Conservation (phyloP, 805 yeast genomes). For the Pichia kluyveri region DNA sequence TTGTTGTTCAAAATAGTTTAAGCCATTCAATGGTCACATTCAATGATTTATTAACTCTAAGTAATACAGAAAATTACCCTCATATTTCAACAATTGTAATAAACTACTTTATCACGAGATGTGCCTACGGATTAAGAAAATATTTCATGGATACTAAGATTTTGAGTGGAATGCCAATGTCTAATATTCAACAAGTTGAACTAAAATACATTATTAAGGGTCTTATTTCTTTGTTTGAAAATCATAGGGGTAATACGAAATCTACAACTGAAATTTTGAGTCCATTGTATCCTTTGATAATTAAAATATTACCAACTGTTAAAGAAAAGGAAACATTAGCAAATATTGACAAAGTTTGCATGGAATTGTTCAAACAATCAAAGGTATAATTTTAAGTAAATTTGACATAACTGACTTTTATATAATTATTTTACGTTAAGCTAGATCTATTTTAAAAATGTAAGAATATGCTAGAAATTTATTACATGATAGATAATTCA, state of each 20-base stretch:
- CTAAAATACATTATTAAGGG: conserved; percentile 40
- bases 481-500: not conserved
- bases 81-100: conserved; percentile 23
- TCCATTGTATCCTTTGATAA: not conserved
- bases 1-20: conserved; percentile 34
- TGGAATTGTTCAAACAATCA: not conserved
- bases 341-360: not conserved
- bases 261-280: not conserved
- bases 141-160: conserved; percentile 56
- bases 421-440: too few relatives aligned
- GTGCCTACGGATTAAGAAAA: conserved; percentile 52
- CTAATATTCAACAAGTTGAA: conserved; percentile 58
- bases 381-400: not conserved
- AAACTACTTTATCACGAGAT: conserved; percentile 47
- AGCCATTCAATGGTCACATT: conserved; percentile 50
- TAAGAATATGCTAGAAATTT: too few relatives aligned
- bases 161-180: conserved; percentile 53
- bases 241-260: not conserved
- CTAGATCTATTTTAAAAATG: too few relatives aligned
- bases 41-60: conserved; percentile 37
- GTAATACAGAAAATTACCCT: conserved; percentile 19
- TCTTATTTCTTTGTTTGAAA: conserved; percentile 13
- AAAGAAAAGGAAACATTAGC: not conserved
- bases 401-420: too few relatives aligned
- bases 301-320: not conserved